Conservation (phyloP, 805 yeast species). For the Cyberlindnera misumaiensis region DNA sequence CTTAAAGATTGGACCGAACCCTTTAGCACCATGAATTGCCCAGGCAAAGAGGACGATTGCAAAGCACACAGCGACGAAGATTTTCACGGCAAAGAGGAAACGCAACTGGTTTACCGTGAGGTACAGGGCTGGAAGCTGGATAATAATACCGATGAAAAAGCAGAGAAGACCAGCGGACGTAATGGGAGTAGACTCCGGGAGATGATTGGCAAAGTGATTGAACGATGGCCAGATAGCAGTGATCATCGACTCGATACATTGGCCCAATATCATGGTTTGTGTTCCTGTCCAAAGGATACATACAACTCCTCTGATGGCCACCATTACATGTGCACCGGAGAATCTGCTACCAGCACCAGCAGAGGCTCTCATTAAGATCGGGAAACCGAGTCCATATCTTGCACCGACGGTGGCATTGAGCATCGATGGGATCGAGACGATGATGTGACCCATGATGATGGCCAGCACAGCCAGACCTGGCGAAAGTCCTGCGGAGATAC, state of each 20-base stretch:
- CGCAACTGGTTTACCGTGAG: conserved; percentile 29
- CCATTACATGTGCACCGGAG: conserved; percentile 26
- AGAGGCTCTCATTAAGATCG: conserved; percentile 27
- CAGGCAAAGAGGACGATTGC: conserved; percentile 29
- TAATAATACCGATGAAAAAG: conserved; percentile 27
- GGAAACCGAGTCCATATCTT: conserved; percentile 29
- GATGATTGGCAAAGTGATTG: conserved; percentile 29
- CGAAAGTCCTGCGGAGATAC: conserved; percentile 51
- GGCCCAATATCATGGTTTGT: conserved; percentile 68
- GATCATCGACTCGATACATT: conserved; percentile 64
- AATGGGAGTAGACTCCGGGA: conserved; percentile 18
- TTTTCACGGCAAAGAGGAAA: conserved; percentile 28
- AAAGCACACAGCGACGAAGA: conserved; percentile 25
- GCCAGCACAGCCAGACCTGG: conserved; percentile 43
- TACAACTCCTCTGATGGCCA: conserved; percentile 28
- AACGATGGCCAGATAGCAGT: conserved; percentile 49
- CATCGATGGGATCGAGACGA: conserved; percentile 22
- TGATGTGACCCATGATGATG: conserved; percentile 22
- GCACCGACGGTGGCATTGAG: conserved; percentile 25
- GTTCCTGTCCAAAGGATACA: conserved; percentile 60
- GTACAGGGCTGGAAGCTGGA: conserved; percentile 28
- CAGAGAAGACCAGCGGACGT: conserved; percentile 27
- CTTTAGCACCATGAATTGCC: conserved; percentile 24
- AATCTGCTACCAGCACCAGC: conserved; percentile 31
- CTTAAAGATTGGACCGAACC: conserved; percentile 22